Base-by-base conservation (phyloP, 768 basidiomycete genomes). In the Lactarius hengduanensis region DNA sequence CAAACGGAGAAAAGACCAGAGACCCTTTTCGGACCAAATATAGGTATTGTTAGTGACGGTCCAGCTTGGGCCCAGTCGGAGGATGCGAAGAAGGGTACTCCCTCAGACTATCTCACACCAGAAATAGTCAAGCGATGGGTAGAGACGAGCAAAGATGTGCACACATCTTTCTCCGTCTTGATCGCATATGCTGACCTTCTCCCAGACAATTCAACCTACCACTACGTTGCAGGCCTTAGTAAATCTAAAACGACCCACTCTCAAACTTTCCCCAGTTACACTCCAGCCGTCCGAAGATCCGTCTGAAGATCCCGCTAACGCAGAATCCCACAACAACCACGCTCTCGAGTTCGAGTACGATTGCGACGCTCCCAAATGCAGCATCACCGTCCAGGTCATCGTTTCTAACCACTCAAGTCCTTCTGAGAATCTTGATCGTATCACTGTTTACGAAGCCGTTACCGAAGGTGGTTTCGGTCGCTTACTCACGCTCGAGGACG, bases 211-310 rank as follows among this genome's bases (percentile, higher is more conserved):
- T 11, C 90, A 94, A 72, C 87, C 94, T 0, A 96, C 95, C 0
- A 98, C 95, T 0, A 96, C 95, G 2, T 81, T 98, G 0, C 95
- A 97, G 78, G 95, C 95, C 0, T 83, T 96, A 40, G 94, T 97
- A 69, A 98, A 97, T 74, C 86, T 97, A 71, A 96, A 96, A 74
- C 86, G 95, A 5, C 95, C 95, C 1, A 88, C 92, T 1, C 82
- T 98, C 40, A 84, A 89, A 15, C 84, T 96, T 4, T 87, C 86
- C 9, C 92, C 89, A 0, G 79, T 91, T 22, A 71, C 81, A 4
- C 71, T 76, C 26, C 75, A 75, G 30, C 73, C 82, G 16, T 72
- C 80, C 2, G 79, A 80, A 41, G 83, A 67, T 50, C 34, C 47
- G 7, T 36, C 57, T 41, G 63, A 63, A 47, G 57, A 86, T 32